Base-by-base conservation (phyloP, 2,329 filamentous ascomycete species). In the Alternaria solani region DNA sequence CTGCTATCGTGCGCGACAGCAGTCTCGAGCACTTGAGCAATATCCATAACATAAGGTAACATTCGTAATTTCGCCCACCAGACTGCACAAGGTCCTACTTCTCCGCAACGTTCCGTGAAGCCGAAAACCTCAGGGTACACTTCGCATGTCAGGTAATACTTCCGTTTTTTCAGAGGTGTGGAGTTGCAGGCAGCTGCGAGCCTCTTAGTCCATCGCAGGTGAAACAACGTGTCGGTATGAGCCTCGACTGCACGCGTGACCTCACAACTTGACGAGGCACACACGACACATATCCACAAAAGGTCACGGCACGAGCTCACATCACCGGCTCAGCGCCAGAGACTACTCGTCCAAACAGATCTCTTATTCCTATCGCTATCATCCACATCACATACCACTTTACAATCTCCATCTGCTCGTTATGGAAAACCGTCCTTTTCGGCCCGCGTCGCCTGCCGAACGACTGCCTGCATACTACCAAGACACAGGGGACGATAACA, bases 381-480 rank as follows among this genome's bases (percentile, higher is more conserved):
- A 44, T 11, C 26, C 26, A 43, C 25, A n/a, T 53, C 26, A 25
- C n/a, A 23, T 44, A 14, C 26, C 5, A 39, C 26, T 36, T 28
- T 11, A 43, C 32, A 48, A 47, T 42, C 28, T 52, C 43, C 57
- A 51, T 25, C 52, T 32, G 12, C 43, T 44, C 38, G 43, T 26
- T 26, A 77, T 76, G 75, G 71, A 69, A 23, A 39, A 39, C 3
- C 48, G 41, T 47, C 69, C 70, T 30, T 72, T 75, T n/a, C 69
- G 69, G 51, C 71, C 72, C 42, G 63, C 69, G 18, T 68, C 70
- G 39, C 64, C 69, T 28, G 64, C 68, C 18, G 73, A 73, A 49
- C 63, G 73, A 16, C 65, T 79, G 7, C 77, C 78, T 11, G 46
- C 66, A 12, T 79, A 78, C 58, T 79, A 79, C 57, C 61, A 69